Evolutionary conservation across 2,329 filamentous ascomycete species (phyloP), one percentile per base, ranked within the genome.

Genomic region (Aureobasidium lini): DNA sequence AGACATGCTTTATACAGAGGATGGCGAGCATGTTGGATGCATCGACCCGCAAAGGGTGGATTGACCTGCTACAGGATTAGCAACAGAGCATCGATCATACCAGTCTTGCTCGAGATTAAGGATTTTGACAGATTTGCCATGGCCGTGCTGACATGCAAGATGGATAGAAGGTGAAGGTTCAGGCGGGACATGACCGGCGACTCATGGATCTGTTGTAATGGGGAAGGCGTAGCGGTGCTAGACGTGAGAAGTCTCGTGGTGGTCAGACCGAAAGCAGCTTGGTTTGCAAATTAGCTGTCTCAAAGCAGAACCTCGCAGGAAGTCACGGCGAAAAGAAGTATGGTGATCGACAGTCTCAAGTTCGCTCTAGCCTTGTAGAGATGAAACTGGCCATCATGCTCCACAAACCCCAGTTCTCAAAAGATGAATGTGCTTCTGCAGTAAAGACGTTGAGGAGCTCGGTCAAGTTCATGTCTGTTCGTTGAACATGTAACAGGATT

Each of bases 261-360:
- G 52, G 16, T 46, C 13, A 16, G 15, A 37, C 52, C 8, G 16
- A 18, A 56, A 44, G 13, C 11, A 34, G 52, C 8, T 29, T 36
- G 18, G 40, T 44, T 9, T 23, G 16, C 16, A 16, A 46, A 37
- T 56, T 56, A 56, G 52, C 37, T 46, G 52, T 56, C 40, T 56
- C 52, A 56, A 56, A 44, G 16, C 29, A 37, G 52, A 46, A 29
- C 31, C 29, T 36, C 13, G 8, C 40, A 56, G 11, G 37, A 42
- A 40, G 39, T 28, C 40, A 16, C 16, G 52, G 18, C 39, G 11
- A n/a, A n/a, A 46, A 56, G 31, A 37, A 34, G 40, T 36, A 46
- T 56, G 31, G 52, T 37, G 52, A 56, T 56, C 52, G 52, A 56
- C 52, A 37, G 52, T 44, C n/a, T 44, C 39, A 43, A 32, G 52